Base-by-base conservation (phyloP, 352 stramenopile genomes). In the Phytopythium boreale region DNA sequence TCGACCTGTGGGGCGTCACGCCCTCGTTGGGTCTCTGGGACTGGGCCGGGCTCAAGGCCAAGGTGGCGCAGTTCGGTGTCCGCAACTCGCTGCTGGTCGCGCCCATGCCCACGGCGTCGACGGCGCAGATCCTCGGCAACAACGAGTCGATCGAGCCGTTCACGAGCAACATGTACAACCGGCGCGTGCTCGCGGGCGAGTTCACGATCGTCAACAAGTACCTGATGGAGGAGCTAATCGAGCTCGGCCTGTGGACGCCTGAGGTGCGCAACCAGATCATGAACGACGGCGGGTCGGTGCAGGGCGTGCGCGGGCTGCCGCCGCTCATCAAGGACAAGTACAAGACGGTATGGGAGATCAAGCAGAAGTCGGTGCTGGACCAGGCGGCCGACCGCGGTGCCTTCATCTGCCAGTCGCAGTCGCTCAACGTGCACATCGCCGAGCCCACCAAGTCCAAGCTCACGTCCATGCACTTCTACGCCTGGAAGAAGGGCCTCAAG, bases 281-380 rank as follows among this genome's bases (percentile, higher is more conserved):
- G 78, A 92, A 97, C 64, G 94, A 99, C 70, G 77, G 93, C 63
- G 98, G 97, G 36, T 98, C 89, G 2, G 90, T 99, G 29, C 97
- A 99, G 76, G 94, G 96, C 60, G 87, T 98, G 27, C 75, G 76
- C n/a, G 63, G 57, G 27, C 91, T 97, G 49, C 91, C 94, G 20
- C 70, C 83, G 26, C 60, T 84, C 26, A 75, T 97, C 64, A 95
- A 97, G 68, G 93, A 98, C 31, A 93, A 99, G 27, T 99, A 99
- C 91, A 99, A 99, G 84, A 99, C 98, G 4, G 97, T 99, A 60
- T 99, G 97, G 97, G 98, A 99, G 77, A 99, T 99, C 83, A 98
- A 98, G 74, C 97, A 99, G 77, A 96, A 97, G 72, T 67, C 87
- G 14, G 91, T 99, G 64, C 80, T 99, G 46, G 97, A 99, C 69